Percentiles rank a stretch among this genome's conserved stretches.
Conservation (phyloP, 2,329 filamentous ascomycete species). For the Fusarium newnesense region DNA sequence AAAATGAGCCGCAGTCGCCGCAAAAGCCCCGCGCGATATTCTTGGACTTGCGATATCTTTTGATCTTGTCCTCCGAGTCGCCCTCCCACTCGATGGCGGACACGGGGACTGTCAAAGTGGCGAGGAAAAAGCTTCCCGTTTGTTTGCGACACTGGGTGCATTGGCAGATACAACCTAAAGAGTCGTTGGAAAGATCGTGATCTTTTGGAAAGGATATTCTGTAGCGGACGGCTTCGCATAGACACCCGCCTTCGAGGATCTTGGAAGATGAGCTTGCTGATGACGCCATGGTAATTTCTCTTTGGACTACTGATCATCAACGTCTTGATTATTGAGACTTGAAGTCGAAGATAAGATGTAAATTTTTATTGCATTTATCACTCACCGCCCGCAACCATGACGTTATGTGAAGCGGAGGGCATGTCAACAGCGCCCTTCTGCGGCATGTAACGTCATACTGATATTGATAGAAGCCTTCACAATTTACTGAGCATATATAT, state of each 20-base stretch:
- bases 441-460: background rate
- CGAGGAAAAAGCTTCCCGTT: constrained; percentile 7
- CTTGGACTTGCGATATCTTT: background rate
- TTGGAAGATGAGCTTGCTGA: background rate
- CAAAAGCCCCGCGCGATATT: constrained; percentile 7
- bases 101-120: background rate
- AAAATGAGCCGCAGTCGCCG: constrained; percentile 1
- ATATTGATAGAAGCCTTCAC: fast-evolving
- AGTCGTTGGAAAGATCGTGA: background rate
- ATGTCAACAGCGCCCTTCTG: background rate
- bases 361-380: fast-evolving
- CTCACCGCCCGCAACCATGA: background rate
- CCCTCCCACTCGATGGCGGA: background rate
- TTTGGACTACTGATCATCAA: fast-evolving
- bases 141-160: constrained; percentile 24
- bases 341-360: fast-evolving
- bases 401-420: background rate
- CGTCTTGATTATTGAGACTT: fast-evolving
- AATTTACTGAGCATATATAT: fast-evolving
- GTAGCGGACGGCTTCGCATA: constrained; percentile 9
- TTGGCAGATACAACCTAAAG: constrained; percentile 1
- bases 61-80: background rate
- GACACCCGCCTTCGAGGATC: background rate
- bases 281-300: background rate
- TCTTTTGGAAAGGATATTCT: background rate